Evolutionary conservation across 208 protist genomes (phyloP).

Genomic region (Trypanosomatidae sp.): DNA sequence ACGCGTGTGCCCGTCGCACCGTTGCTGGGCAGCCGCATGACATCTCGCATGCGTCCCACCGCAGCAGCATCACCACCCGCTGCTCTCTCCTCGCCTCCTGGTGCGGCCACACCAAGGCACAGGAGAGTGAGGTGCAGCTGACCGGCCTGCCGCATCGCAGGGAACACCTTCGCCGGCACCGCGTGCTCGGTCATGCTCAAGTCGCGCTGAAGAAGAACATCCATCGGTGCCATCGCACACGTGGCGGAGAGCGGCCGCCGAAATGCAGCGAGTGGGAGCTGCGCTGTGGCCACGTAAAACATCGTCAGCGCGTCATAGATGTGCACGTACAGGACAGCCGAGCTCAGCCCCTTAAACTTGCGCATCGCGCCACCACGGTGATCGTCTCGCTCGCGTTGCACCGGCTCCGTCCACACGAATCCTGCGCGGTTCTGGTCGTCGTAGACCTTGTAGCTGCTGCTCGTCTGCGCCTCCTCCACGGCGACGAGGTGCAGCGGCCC

Average conservation of each 20-base stretch:
- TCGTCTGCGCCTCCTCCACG: constrained; percentile 52
- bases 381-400: too few species aligned
- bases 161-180: constrained; percentile 69
- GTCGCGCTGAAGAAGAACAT: constrained; percentile 72
- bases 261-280: constrained; percentile 63
- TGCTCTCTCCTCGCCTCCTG: constrained; percentile 1
- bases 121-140: constrained; percentile 88
- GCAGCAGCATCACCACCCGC: too few species aligned
- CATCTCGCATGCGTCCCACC: not conserved
- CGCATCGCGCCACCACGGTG: constrained; percentile 47
- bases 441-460: constrained; percentile 65
- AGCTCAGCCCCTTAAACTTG: constrained; percentile 54
- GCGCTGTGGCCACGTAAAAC: constrained; percentile 83
- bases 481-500: constrained; percentile 51
- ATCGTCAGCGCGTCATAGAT: constrained; percentile 87
- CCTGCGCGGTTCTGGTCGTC: constrained; percentile 41
- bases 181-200: constrained; percentile 69
- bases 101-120: constrained; percentile 48
- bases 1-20: constrained; percentile 32
- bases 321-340: constrained; percentile 71
- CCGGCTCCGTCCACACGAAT: constrained; percentile 81
- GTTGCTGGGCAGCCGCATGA: constrained; percentile 10
- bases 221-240: constrained; percentile 56
- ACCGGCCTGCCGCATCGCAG: constrained; percentile 67
- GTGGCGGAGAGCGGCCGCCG: constrained; percentile 65